Conservation (phyloP, 176 grass and related monocot genomes). For the Chloris gayana region DNA sequence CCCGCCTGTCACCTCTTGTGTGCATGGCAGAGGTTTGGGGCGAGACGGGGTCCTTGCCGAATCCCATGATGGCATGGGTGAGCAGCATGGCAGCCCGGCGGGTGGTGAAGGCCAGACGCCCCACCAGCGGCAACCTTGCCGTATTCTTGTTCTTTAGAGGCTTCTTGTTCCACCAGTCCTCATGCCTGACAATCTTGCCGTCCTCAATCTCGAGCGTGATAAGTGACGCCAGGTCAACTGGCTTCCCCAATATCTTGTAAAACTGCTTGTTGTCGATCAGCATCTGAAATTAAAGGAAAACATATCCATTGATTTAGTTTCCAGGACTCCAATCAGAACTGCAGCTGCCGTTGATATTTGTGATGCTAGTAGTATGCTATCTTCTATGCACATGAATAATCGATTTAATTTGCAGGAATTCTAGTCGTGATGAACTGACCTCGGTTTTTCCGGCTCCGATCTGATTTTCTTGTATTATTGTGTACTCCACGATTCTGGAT, state of each 20-base stretch:
- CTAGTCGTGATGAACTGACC: not conserved
- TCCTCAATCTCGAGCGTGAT: conserved; percentile 45
- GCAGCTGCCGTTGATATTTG: too few relatives aligned
- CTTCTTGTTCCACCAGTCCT: conserved; percentile 60
- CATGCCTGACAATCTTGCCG: conserved; percentile 45
- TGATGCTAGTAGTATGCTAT: too few relatives aligned
- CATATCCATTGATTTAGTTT: too few relatives aligned
- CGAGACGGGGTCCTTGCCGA: conserved; percentile 46
- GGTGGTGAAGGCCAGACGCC: conserved; percentile 33
- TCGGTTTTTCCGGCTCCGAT: not conserved
- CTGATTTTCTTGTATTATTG: conserved; percentile 5
- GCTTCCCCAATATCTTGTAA: conserved; percentile 43
- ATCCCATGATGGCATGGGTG: conserved; percentile 62
- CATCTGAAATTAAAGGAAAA: conserved; percentile 23
- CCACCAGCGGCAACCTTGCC: conserved; percentile 39
- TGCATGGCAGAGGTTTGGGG: too few relatives aligned
- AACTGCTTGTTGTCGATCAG: conserved; percentile 58
- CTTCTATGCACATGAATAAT: too few relatives aligned
- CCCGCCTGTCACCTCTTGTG: too few relatives aligned
- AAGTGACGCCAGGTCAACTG: conserved; percentile 36
- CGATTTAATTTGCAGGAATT: too few relatives aligned
- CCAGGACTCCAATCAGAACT: too few relatives aligned
- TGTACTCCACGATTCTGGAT: conserved; percentile 42
- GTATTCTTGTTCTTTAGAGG: conserved; percentile 54
- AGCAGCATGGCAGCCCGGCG: conserved; percentile 60